Evolutionary conservation across 139 green algal genomes (phyloP).

Genomic region (Chlamydomonas applanata): DNA sequence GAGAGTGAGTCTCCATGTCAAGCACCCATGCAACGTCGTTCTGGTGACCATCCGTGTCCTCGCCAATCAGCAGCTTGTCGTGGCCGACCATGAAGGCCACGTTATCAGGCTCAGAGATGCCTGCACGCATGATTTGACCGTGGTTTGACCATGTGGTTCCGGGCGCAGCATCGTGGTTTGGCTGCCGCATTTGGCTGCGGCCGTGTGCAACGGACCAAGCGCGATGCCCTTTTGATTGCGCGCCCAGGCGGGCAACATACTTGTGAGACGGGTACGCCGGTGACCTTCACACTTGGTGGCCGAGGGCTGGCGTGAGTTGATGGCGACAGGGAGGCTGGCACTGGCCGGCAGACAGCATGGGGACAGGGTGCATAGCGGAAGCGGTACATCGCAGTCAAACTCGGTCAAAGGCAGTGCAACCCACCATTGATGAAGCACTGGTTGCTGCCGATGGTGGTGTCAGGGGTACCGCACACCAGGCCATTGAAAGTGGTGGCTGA

Average conservation of each 20-base stretch:
- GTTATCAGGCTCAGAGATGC: constrained; percentile 39
- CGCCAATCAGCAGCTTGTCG: constrained; percentile 37
- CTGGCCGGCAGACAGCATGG: too few species aligned
- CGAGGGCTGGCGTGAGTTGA: too few species aligned
- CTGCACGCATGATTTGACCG: constrained; percentile 2
- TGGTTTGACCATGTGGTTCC: background rate
- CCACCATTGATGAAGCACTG: background rate
- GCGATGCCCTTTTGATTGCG: too few species aligned
- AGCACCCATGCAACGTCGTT: constrained; percentile 57
- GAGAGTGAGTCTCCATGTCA: constrained; percentile 24
- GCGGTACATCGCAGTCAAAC: too few species aligned
- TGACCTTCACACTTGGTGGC: too few species aligned
- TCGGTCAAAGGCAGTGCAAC: too few species aligned
- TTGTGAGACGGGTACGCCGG: too few species aligned
- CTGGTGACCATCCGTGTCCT: constrained; percentile 35
- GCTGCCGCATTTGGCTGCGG: too few species aligned
- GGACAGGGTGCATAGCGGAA: too few species aligned
- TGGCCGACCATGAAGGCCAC: constrained; percentile 26
- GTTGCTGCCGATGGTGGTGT: background rate
- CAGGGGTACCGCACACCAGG: constrained; percentile 11
- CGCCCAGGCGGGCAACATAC: too few species aligned
- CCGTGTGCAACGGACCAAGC: too few species aligned
- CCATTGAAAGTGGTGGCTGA: constrained; percentile 3
- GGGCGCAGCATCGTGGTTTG: background rate
- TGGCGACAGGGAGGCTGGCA: too few species aligned